Evolutionary conservation across 2,329 filamentous ascomycete genomes (phyloP).

Genomic region (Pestalotiopsis sp.): DNA sequence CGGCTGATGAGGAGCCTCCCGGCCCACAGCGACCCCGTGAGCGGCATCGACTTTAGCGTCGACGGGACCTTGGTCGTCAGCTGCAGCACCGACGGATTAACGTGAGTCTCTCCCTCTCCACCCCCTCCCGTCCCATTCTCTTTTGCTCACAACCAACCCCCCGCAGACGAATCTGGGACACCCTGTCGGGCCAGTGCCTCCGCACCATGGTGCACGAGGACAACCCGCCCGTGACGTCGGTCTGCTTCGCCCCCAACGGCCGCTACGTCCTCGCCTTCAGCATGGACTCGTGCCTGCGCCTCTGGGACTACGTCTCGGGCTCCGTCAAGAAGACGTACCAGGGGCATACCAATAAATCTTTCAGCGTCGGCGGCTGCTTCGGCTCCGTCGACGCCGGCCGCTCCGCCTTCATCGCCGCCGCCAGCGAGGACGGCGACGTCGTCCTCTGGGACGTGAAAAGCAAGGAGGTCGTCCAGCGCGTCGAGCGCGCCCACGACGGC

Average conservation of each 20-base stretch:
- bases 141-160: constrained; percentile 10
- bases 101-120: constrained; percentile 51
- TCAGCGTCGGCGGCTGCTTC: constrained; percentile 84
- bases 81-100: constrained; percentile 88
- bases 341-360: constrained; percentile 83
- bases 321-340: constrained; percentile 96
- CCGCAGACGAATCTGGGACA: constrained; percentile 86
- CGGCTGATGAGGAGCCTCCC: constrained; percentile 87
- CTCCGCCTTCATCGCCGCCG: constrained; percentile 70
- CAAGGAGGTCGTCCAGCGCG: constrained; percentile 78
- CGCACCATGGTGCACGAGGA: constrained; percentile 96
- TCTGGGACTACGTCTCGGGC: constrained; percentile 95
- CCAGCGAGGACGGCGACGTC: constrained; percentile 85
- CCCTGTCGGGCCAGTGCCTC: constrained; percentile 90
- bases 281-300: constrained; percentile 82
- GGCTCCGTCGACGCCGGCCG: constrained; percentile 57
- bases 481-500: constrained; percentile 53
- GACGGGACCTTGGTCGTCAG: constrained; percentile 92
- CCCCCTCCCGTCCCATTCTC: no score
- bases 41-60: constrained; percentile 87
- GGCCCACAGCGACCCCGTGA: constrained; percentile 92
- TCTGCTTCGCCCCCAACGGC: constrained; percentile 92
- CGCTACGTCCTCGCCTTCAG: constrained; percentile 91
- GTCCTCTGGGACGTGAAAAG: constrained; percentile 88
- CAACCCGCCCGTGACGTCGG: constrained; percentile 84